A percentile compares a stretch with the other conserved stretches of the same genome.
Evolutionary conservation across 257 asterid species (phyloP).

Genomic region (Solanum gracilifrons): DNA sequence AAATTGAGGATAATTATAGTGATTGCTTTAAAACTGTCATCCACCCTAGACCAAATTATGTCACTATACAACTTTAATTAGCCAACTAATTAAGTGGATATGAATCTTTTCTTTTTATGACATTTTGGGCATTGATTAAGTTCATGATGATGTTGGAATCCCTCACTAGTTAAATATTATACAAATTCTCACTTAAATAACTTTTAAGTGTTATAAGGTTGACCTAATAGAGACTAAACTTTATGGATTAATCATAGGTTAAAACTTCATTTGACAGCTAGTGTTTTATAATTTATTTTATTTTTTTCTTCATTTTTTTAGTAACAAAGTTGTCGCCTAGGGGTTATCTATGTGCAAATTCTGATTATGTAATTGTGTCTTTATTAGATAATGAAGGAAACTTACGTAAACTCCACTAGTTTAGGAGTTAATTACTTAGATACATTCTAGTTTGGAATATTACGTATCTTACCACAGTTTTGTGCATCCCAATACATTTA

Average conservation of each 20-base stretch:
- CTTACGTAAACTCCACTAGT: too few species aligned
- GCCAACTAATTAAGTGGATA: background rate
- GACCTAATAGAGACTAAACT: background rate
- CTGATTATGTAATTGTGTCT: background rate
- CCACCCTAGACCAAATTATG: slow-evolving; percentile 1
- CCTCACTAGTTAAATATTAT: background rate
- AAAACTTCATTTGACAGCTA: background rate
- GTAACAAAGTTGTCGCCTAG: too few species aligned
- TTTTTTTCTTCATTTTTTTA: too few species aligned
- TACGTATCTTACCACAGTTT: too few species aligned
- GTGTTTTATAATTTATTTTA: background rate
- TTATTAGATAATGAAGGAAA: too few species aligned
- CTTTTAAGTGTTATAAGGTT: background rate
- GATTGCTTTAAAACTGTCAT: background rate
- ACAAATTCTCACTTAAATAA: background rate
- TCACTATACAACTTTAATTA: background rate
- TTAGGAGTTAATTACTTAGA: too few species aligned
- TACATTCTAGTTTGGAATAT: too few species aligned
- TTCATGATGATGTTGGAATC: background rate
- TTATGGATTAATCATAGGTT: background rate
- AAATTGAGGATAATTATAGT: background rate
- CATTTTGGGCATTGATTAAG: background rate
- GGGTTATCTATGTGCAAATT: too few species aligned
- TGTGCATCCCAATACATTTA: too few species aligned
- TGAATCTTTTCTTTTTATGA: background rate